These are phyloP conservation scores for Rhizopogon vulgaris DNA, from an alignment of 768 basidiomycete genomes.

Conservation along the genomic window DNA sequence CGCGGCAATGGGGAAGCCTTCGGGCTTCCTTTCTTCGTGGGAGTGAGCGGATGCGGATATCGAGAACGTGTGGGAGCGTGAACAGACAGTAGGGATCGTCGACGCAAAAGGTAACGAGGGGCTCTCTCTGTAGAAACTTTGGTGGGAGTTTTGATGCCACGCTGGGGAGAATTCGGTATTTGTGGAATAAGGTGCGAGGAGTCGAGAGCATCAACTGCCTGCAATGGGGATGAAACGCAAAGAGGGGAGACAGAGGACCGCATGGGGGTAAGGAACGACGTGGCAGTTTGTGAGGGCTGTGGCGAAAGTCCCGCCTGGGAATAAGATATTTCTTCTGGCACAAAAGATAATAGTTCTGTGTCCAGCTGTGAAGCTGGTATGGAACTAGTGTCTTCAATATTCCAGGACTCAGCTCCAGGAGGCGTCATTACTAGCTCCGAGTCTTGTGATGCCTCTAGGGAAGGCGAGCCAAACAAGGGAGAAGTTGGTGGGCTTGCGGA, in stretches of 20 bases:
- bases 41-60: conserved; percentile 10
- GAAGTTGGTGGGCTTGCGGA: conserved; percentile 18
- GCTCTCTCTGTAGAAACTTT: neutral
- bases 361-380: conserved; percentile 34
- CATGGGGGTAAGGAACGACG: conserved; percentile 6
- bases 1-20: conserved; percentile 11
- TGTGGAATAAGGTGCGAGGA: conserved; percentile 2
- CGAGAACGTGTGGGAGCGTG: conserved; percentile 13
- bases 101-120: conserved; percentile 24
- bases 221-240: conserved; percentile 5
- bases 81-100: conserved; percentile 17
- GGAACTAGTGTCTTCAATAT: conserved; percentile 24
- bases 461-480: conserved; percentile 20
- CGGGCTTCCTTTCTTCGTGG: conserved; percentile 7
- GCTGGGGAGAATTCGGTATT: neutral
- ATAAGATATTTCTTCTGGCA: conserved; percentile 23
- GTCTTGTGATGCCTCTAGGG: conserved; percentile 33
- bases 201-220: conserved; percentile 3
- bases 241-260: conserved; percentile 2
- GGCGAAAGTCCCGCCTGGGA: conserved; percentile 31
- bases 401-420: conserved; percentile 26
- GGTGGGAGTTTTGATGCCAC: neutral
- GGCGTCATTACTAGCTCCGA: conserved; percentile 46
- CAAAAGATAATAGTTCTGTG: neutral
- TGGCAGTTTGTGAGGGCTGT: conserved; percentile 8